Base-by-base conservation (phyloP, 345 rosid species). In the Pelargonium nanum region DNA sequence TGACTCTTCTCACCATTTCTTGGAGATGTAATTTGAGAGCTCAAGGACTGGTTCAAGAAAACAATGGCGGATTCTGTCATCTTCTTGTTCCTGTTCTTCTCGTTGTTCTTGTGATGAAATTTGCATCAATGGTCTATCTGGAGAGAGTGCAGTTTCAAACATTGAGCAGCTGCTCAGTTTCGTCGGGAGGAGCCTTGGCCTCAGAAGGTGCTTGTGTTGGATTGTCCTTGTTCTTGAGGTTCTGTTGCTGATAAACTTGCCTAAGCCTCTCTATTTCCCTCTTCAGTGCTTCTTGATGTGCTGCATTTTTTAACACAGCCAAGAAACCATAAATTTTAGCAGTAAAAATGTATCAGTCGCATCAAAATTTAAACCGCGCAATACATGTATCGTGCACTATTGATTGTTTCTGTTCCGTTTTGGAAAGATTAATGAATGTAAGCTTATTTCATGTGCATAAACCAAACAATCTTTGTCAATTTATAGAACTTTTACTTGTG, bases 211-310 rank as follows among this genome's bases (percentile, higher is more conserved):
- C 26, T 20, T 67, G 53, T 59, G 45, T 59, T 30, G 70, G 71
- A 53, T 64, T 74, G 4, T 74, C 80, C 60, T 75, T 68, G 55
- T 68, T 83, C 60, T 81, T 71, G 26, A 78, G 70, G 75, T 69
- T 81, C 55, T 83, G 86, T 65, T 81, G 88, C 24, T 78, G 71
- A 59, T 87, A 83, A 51, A 87, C 83, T 71, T 85, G 89, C 78
- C 85, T 76, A 69, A 89, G 63, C 65, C 97, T 81, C 78, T 85
- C 95, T 78, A 89, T 89, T 75, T 89, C 97, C 78, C 84, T 83
- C 83, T 83, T 89, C 75, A 89, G 55, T 57, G 89, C 83, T 68
- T 83, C 91, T 75, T 87, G 91, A 70, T 85, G 97, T 56, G 95
- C 97, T 89, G 80, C 72, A 68, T 3, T 34, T 34, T 28, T 8